Percentiles rank a stretch among this genome's conserved stretches.
Evolutionary conservation across 208 protist genomes (phyloP).

Genomic region (Crithidia acanthocephali): DNA sequence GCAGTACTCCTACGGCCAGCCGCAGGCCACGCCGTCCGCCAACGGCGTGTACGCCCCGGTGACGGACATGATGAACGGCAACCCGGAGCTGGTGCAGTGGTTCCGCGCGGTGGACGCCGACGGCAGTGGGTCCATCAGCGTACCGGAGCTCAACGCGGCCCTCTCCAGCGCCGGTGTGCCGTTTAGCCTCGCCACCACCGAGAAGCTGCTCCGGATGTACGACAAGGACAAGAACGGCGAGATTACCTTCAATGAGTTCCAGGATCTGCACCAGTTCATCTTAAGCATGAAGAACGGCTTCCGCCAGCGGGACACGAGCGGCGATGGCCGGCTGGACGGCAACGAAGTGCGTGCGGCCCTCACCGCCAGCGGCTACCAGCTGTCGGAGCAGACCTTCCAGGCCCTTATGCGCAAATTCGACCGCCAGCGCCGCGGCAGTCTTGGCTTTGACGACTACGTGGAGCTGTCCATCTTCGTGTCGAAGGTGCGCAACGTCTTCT

Average conservation of each 20-base stretch:
- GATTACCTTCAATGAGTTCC: constrained; percentile 80
- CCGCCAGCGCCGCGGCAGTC: constrained; percentile 61
- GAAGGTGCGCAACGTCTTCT: constrained; percentile 71
- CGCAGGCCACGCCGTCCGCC: constrained; percentile 13
- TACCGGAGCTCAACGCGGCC: constrained; percentile 76
- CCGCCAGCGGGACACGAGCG: constrained; percentile 51
- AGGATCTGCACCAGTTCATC: constrained; percentile 79
- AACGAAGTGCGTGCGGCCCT: constrained; percentile 76
- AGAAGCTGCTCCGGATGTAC: constrained; percentile 85
- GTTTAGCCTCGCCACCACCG: constrained; percentile 79
- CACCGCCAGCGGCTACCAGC: constrained; percentile 45
- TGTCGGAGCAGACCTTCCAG: constrained; percentile 82
- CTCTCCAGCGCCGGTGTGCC: constrained; percentile 56
- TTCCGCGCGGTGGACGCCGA: constrained; percentile 84
- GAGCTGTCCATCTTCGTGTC: constrained; percentile 89
- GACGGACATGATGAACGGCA: constrained; percentile 25
- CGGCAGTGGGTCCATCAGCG: constrained; percentile 66
- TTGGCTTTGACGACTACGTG: constrained; percentile 91
- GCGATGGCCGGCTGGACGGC: constrained; percentile 69
- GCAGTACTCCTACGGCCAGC: constrained; percentile 24
- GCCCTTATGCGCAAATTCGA: constrained; percentile 89
- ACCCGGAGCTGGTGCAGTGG: constrained; percentile 65
- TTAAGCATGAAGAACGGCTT: constrained; percentile 76
- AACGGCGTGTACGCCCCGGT: constrained; percentile 37
- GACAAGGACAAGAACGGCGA: constrained; percentile 69